Percentiles rank a stretch among this genome's conserved stretches.
Conservation (phyloP, 2,329 filamentous ascomycete genomes). For the Fusarium sp. region DNA sequence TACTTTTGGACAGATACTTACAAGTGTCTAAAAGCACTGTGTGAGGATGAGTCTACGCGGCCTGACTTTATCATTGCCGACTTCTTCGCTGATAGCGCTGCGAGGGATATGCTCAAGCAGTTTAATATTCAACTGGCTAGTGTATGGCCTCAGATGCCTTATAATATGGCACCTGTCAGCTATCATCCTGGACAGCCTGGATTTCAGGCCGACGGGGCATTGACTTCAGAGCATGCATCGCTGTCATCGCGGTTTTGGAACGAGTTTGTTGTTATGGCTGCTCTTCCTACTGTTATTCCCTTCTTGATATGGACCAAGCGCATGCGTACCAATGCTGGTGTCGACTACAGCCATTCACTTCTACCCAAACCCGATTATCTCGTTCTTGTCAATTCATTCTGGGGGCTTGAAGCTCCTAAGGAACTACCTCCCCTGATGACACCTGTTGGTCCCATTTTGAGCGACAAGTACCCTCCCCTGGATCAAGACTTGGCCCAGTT, state of each 20-base stretch:
- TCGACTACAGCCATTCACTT: conserved; percentile 50
- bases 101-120: conserved; percentile 57
- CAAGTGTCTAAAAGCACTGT: conserved; percentile 33
- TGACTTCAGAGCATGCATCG: conserved; percentile 58
- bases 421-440: conserved; percentile 59
- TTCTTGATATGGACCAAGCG: conserved; percentile 51
- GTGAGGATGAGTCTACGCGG: conserved; percentile 38
- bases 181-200: conserved; percentile 61
- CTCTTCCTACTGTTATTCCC: conserved; percentile 50
- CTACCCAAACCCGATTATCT: conserved; percentile 59
- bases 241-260: conserved; percentile 56
- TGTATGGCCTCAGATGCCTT: conserved; percentile 60
- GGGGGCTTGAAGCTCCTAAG: conserved; percentile 59
- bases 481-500: conserved; percentile 50
- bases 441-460: conserved; percentile 59
- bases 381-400: conserved; percentile 61
- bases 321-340: conserved; percentile 55
- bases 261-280: conserved; percentile 52
- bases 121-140: conserved; percentile 57
- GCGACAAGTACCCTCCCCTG: conserved; percentile 54
- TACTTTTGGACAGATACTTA: conserved; percentile 55
- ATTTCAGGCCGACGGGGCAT: conserved; percentile 56
- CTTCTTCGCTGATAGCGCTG: conserved; percentile 60
- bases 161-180: conserved; percentile 53
- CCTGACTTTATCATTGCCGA: conserved; percentile 61